A percentile compares a stretch with the other conserved stretches of the same genome.
Conservation (phyloP, 2,329 filamentous ascomycete genomes). For the Alternaria sp. region DNA sequence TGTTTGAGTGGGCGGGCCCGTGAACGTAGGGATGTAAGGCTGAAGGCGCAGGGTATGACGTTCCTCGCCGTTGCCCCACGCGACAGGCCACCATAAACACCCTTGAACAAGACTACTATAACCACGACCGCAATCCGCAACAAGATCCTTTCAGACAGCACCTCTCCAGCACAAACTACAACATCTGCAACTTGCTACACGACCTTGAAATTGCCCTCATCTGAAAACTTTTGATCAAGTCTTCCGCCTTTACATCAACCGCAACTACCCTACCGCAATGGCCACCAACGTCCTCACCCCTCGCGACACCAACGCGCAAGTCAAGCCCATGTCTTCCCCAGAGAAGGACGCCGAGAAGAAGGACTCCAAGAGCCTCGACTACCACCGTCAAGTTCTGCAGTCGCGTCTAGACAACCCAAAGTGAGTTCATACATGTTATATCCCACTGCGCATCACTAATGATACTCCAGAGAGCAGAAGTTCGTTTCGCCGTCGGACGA, state of each 20-base stretch:
- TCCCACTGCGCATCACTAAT: slow-evolving; percentile 21
- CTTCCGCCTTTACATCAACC: not conserved
- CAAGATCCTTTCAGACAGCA: not conserved
- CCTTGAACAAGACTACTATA: slow-evolving; percentile 4
- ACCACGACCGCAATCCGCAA: slow-evolving; percentile 7
- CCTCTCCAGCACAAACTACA: not conserved
- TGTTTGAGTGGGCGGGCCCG: not conserved
- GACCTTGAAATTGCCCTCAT: not conserved
- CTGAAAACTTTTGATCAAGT: not conserved
- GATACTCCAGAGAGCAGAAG: slow-evolving; percentile 53
- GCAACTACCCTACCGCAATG: slow-evolving; percentile 51
- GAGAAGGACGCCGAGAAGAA: slow-evolving; percentile 30
- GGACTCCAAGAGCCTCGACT: slow-evolving; percentile 65
- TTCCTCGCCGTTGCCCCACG: slow-evolving; percentile 20
- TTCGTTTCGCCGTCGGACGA: slow-evolving; percentile 87
- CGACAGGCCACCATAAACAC: slow-evolving; percentile 16
- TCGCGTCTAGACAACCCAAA: slow-evolving; percentile 72
- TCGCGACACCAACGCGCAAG: slow-evolving; percentile 68
- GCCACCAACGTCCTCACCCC: slow-evolving; percentile 67
- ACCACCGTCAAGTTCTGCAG: slow-evolving; percentile 77
- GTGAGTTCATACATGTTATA: slow-evolving; percentile 55
- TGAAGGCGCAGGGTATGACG: slow-evolving; percentile 11
- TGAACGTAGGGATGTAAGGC: slow-evolving; percentile 5
- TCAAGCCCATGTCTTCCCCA: slow-evolving; percentile 32
- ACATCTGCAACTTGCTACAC: not conserved